These are phyloP conservation scores for Evernia prunastri DNA, from an alignment of 495 filamentous ascomycete species.

Conservation along the genomic window DNA sequence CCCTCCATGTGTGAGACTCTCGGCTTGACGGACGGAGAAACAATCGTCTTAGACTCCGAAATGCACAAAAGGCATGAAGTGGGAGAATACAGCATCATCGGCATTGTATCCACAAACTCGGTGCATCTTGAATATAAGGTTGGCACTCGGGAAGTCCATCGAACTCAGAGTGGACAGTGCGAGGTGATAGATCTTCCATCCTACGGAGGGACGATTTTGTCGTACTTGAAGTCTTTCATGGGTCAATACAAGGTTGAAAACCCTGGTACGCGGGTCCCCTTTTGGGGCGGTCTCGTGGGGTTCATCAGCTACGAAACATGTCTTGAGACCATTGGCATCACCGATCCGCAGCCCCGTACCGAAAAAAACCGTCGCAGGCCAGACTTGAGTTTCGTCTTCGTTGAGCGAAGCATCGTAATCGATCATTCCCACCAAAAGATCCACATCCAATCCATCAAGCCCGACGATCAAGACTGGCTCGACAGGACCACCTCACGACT, in stretches of 20 bases:
- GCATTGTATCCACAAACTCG: constrained; percentile 46
- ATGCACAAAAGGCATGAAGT: constrained; percentile 36
- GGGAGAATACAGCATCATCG: constrained; percentile 64
- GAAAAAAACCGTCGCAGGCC: constrained; percentile 30
- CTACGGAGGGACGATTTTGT: constrained; percentile 45
- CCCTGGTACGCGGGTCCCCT: constrained; percentile 47
- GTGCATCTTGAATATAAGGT: constrained; percentile 48
- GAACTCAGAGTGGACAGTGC: constrained; percentile 25
- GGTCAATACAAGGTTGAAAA: constrained; percentile 41
- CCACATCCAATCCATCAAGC: constrained; percentile 58
- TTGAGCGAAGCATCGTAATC: constrained; percentile 72
- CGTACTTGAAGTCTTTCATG: constrained; percentile 52
- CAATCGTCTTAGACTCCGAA: constrained; percentile 51
- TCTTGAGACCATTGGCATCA: constrained; percentile 53
- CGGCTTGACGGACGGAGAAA: constrained; percentile 34
- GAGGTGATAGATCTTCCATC: constrained; percentile 15
- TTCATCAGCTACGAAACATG: constrained; percentile 88
- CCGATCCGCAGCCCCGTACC: constrained; percentile 19
- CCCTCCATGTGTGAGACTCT: constrained; percentile 46
- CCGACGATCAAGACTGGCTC: constrained; percentile 39
- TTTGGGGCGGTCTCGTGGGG: constrained; percentile 86
- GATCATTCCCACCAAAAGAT: constrained; percentile 58
- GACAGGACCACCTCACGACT: constrained; percentile 26
- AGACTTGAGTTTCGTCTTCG: constrained; percentile 71
- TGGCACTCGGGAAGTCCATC: constrained; percentile 33